Base-by-base conservation (phyloP, 2,329 filamentous ascomycete genomes). In the Hypoxylon sp. region DNA sequence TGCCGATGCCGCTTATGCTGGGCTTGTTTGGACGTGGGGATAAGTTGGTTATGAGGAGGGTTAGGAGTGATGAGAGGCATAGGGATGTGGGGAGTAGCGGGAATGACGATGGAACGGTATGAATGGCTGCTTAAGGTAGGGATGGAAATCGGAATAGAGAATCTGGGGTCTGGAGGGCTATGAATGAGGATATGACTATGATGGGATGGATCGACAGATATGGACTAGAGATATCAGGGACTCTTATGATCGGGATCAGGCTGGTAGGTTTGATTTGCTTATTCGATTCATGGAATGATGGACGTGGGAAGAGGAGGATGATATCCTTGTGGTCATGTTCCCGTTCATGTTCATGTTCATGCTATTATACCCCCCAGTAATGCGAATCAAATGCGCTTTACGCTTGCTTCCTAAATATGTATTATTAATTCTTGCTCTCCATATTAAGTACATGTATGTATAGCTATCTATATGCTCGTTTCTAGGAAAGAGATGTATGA, bases 1-100 rank as follows among this genome's bases (percentile, higher is more conserved):
- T 91, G 45, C 91, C 92, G 7, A 77, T 91, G 50, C 90, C 92
- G 1, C 71, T 96, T 64, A 84, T 83, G 12, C 76, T 97, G 30
- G 93, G 93, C 0, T 72, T 90, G 45, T 91, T 94, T 76, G 92
- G 93, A 0, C 79, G 88, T 14, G 57, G 69, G 19, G 82, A 87
- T 9, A 82, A 82, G 68, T 76, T 89, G 14, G 73, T 71, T 19
- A 77, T 90, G 74, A 81, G 82, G 61, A 81, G 88, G 46, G 77
- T 88, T 4, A 77, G 70, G 50, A 83, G 79, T 5, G 85, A 87
- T 58, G 69, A 79, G 52, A 76, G 74, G 23, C 32, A 19, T 34
- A 21, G 41, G 21, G 39, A 21, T 2, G 50, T 19, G 5, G 39
- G 29, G n/a, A 48, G 32, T 45, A 21, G 14, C 39, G 25, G 21